Conservation (phyloP, 805 yeast genomes). For the Candida oleophila region DNA sequence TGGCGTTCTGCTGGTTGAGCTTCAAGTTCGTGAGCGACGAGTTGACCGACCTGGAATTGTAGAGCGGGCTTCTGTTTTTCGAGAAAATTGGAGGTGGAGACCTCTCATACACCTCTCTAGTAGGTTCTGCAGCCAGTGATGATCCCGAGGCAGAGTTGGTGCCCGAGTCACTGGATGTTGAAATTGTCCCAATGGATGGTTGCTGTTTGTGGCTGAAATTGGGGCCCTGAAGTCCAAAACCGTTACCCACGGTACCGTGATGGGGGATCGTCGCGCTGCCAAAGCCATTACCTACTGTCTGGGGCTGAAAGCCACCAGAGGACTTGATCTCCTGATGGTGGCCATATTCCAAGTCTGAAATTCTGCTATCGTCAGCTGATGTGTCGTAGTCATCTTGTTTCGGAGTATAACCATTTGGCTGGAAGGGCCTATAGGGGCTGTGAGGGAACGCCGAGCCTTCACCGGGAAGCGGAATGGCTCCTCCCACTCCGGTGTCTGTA, state of each 20-base stretch:
- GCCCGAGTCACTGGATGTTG: not conserved
- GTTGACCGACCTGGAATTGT: slow-evolving; percentile 29
- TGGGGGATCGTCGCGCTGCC: no score
- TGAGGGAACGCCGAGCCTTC: not conserved
- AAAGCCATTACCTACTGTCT: no score
- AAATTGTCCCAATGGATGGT: not conserved
- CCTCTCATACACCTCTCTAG: slow-evolving; percentile 11
- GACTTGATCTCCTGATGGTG: no score
- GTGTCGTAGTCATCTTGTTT: not conserved
- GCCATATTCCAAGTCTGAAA: not conserved
- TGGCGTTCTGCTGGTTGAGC: slow-evolving; percentile 9
- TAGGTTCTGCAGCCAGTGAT: not conserved
- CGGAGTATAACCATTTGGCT: no score
- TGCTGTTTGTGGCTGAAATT: slow-evolving; percentile 2
- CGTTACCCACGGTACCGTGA: not conserved
- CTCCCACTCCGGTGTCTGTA: not conserved
- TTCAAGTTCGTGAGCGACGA: slow-evolving; percentile 38
- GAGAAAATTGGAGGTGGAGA: slow-evolving; percentile 29
- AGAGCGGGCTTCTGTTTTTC: slow-evolving; percentile 22
- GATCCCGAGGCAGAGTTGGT: not conserved
- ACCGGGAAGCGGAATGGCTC: not conserved
- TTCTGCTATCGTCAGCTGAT: not conserved
- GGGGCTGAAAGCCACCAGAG: no score
- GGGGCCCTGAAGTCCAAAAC: not conserved
- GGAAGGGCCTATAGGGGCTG: not conserved